Base-by-base conservation (phyloP, 2,329 filamentous ascomycete genomes). In the Penicillium sp. region DNA sequence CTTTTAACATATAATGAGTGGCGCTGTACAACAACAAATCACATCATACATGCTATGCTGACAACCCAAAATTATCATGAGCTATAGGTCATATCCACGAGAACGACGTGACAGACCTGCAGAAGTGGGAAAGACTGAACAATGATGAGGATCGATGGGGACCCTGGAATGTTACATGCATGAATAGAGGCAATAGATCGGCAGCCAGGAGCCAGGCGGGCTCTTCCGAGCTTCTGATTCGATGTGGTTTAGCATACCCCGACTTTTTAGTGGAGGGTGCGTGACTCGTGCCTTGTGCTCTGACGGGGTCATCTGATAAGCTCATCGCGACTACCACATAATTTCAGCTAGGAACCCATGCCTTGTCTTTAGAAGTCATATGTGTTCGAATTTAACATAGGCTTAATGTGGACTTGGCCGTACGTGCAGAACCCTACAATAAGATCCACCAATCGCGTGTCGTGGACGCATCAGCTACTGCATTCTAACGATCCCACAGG, bases 81-180 rank as follows among this genome's bases (percentile, higher is more conserved):
- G 19, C 11, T 21, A 6, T 7, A 21, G 39, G 39, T 22, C 39
- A 42, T 21, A 22, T 42, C 4, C n/a, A 19, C 14, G 9, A 31
- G n/a, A 16, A 24, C 19, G 27, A 33, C 27, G 46, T 29, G 46
- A 33, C 6, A n/a, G 26, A 14, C 29, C 6, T 21, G 19, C n/a
- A 35, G n/a, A 29, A 47, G 31, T 49, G 46, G 46, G 46, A n/a
- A 21, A 29, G 13, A 33, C 14, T 49, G 11, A 27, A 14, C 46
- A 27, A 14, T 21, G 14, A 13, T 33, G 19, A 11, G 10, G 43
- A 24, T 11, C 24, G 26, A 22, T 33, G 9, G 22, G 22, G 6
- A 22, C 48, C 16, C 22, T 50, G 33, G 48, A 50, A 50, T 50
- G 48, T 50, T 50, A 50, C 48, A 50, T 50, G 33, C 48, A 50